These are phyloP conservation scores for Yarrowia sp. DNA, from an alignment of 805 yeast genomes.

Conservation along the genomic window DNA sequence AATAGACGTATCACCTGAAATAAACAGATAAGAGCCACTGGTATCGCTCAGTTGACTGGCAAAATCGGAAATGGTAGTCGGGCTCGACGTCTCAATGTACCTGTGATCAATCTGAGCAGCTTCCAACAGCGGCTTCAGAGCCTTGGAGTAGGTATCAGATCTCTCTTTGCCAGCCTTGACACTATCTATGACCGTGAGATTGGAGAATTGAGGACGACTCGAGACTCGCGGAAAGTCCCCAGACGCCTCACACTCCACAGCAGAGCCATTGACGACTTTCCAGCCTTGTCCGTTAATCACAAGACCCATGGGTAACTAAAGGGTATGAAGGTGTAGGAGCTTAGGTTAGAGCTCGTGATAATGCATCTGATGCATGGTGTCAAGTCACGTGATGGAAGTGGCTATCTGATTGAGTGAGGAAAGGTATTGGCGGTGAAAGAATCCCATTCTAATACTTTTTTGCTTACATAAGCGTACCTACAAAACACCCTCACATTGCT, in stretches of 20 bases:
- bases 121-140: slow-evolving; percentile 49
- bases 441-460: too few species aligned
- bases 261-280: slow-evolving; percentile 16
- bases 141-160: slow-evolving; percentile 46
- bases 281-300: slow-evolving; percentile 18
- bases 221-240: neutral
- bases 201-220: slow-evolving; percentile 41
- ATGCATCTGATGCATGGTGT: slow-evolving; percentile 1
- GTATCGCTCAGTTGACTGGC: slow-evolving; percentile 44
- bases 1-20: slow-evolving; percentile 88
- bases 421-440: too few species aligned
- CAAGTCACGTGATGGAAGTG: slow-evolving; percentile 4
- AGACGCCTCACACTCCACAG: slow-evolving; percentile 2
- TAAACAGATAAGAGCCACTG: slow-evolving; percentile 54
- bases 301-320: slow-evolving; percentile 6
- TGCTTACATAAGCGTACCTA: too few species aligned
- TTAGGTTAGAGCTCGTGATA: too few species aligned
- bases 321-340: neutral
- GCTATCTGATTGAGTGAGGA: neutral
- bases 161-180: slow-evolving; percentile 47
- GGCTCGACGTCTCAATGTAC: slow-evolving; percentile 49
- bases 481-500: too few species aligned
- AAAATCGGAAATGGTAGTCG: slow-evolving; percentile 47
- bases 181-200: slow-evolving; percentile 50
- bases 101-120: slow-evolving; percentile 49